Base-by-base conservation (phyloP, 2,329 filamentous ascomycete genomes). In the Eurotiales sp. region DNA sequence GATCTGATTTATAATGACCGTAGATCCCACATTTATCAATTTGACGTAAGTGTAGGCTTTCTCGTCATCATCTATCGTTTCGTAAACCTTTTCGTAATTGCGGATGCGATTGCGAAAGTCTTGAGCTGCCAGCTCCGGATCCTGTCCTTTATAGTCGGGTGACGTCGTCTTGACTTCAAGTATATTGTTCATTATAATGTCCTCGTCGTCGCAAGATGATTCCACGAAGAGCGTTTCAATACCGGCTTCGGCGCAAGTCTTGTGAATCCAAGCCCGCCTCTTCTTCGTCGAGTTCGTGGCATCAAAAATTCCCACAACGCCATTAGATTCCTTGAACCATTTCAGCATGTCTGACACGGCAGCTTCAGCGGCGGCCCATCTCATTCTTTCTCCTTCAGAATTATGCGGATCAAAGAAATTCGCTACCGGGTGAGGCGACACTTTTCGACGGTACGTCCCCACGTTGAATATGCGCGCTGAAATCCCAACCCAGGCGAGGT, bases 1-100 rank as follows among this genome's bases (percentile, higher is more conserved):
- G 64, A 99, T 96, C 66, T 88, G 86, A 74, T 97, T 99, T 80
- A 99, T 97, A 64, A 97, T 93, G 66, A 97, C 91, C 65, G 95
- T 90, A 60, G 89, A 89, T 53, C 93, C 91, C 11, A 97, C 90
- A 64, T 99, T 86, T 79, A 97, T 95, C 66, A 99, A 87, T 74
- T 99, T 97, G 66, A 97, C 86, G 66, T 96, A 99, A 32, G 93
- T 96, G 62, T 93, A 83, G 60, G 92, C 79, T 60, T 82, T 83
- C 76, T 97, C 92, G 57, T 95, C 87, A 59, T 87, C 87, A 60
- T 95, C 89, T 62, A 99, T 89, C 1, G 90, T 92, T 73, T 95
- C 84, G 72, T 99, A 99, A 23, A 95, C 88, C 72, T 93, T 93
- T 71, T 99, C 93, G 72, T 99, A 99, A 72, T 96, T 96, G 64